Evolutionary conservation across 805 yeast genomes (phyloP).

Genomic region (Candida corydali): DNA sequence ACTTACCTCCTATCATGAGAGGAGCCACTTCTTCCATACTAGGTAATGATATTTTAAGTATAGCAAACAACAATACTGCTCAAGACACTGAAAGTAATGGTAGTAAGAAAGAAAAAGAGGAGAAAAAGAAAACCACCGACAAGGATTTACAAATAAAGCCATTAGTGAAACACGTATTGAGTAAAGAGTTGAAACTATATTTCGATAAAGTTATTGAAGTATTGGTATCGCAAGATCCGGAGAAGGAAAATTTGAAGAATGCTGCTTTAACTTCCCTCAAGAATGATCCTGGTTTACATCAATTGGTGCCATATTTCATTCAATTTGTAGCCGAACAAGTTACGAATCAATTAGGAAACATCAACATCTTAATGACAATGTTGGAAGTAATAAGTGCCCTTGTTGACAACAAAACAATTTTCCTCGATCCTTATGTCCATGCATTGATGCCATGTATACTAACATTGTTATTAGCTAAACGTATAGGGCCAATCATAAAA

Average conservation of each 20-base stretch:
- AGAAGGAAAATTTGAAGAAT: conserved; percentile 54
- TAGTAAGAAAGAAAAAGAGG: conserved; percentile 9
- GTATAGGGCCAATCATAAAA: conserved; percentile 58
- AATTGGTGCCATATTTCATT: conserved; percentile 91
- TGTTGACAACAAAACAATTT: conserved; percentile 76
- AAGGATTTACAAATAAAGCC: conserved; percentile 73
- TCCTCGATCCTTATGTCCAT: conserved; percentile 93
- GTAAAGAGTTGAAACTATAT: conserved; percentile 89
- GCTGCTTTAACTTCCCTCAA: conserved; percentile 84
- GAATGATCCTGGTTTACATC: conserved; percentile 95
- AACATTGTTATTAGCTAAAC: conserved; percentile 83
- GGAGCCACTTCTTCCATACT: conserved; percentile 65
- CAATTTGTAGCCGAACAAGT: conserved; percentile 95
- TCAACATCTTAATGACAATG: conserved; percentile 73
- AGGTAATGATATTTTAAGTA: conserved; percentile 35
- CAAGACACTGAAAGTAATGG: conserved; percentile 11
- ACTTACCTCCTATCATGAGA: conserved; percentile 70
- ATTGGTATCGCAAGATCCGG: conserved; percentile 53
- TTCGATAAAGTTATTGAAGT: conserved; percentile 88
- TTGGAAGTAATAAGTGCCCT: conserved; percentile 84
- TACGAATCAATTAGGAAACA: conserved; percentile 76
- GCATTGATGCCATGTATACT: conserved; percentile 95
- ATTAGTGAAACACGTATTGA: conserved; percentile 87
- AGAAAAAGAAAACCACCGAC: conserved; percentile 26
- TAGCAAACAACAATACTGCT: conserved; percentile 13